Evolutionary conservation across 192 early-diverging fungal genomes (phyloP).

Genomic region (Oehlia diaphana): DNA sequence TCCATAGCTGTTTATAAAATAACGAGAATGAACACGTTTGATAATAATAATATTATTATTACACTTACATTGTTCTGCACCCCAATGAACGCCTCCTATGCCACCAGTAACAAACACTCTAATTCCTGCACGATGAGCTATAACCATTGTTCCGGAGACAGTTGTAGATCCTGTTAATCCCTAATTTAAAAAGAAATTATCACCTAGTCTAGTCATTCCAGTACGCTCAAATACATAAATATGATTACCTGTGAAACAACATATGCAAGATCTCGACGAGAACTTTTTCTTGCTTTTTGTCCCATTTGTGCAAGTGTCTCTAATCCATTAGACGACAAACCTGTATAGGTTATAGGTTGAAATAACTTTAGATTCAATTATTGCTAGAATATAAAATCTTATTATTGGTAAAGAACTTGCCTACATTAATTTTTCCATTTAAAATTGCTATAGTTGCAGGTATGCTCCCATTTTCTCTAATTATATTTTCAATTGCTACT

Average conservation of each 20-base stretch:
- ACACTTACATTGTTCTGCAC: conserved; percentile 61
- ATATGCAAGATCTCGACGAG: conserved; percentile 78
- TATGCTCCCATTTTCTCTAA: conserved; percentile 67
- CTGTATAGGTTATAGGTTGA: conserved; percentile 20
- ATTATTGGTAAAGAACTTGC: conserved; percentile 32
- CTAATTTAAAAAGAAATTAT: conserved; percentile 32
- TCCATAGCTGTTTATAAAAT: conserved; percentile 64
- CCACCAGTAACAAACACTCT: conserved; percentile 91
- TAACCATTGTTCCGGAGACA: conserved; percentile 89
- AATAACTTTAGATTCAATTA: neutral
- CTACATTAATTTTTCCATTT: conserved; percentile 82
- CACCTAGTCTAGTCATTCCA: neutral
- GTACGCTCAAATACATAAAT: neutral
- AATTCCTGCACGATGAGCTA: conserved; percentile 85
- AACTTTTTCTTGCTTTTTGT: conserved; percentile 71
- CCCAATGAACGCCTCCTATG: conserved; percentile 94
- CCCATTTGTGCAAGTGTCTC: conserved; percentile 63
- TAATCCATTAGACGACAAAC: conserved; percentile 65
- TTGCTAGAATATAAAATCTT: too few relatives aligned
- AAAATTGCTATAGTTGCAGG: conserved; percentile 93
- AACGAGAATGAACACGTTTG: neutral
- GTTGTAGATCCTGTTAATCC: conserved; percentile 84
- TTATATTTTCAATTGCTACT: conserved; percentile 72
- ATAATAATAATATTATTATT: conserved; percentile 12
- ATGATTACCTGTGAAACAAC: conserved; percentile 64